These are phyloP conservation scores for Fusarium sp. DNA, from an alignment of 2,329 filamentous ascomycete species.

Conservation along the genomic window DNA sequence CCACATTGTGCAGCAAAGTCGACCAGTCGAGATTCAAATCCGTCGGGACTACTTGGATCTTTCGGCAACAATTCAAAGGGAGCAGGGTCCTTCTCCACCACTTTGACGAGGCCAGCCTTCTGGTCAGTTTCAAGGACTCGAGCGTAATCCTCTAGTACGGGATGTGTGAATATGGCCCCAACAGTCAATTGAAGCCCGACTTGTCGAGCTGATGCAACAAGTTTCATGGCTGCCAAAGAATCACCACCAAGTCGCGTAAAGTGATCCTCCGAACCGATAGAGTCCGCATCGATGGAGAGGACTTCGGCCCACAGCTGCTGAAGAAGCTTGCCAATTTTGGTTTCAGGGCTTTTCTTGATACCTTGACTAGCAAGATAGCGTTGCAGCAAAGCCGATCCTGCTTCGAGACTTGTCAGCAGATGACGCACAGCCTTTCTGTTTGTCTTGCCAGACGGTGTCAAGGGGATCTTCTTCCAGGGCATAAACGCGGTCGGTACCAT, in stretches of 20 bases:
- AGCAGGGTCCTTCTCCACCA: background rate
- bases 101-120: background rate
- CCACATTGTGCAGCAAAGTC: background rate
- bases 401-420: slow-evolving; percentile 2
- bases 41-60: background rate
- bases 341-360: background rate
- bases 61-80: background rate
- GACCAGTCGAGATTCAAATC: background rate
- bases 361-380: background rate
- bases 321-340: background rate
- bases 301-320: slow-evolving; percentile 1
- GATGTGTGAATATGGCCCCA: background rate
- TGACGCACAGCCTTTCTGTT: background rate
- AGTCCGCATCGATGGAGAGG: background rate
- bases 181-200: background rate
- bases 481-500: slow-evolving; percentile 16
- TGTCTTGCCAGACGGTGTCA: slow-evolving; percentile 6
- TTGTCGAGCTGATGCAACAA: slow-evolving; percentile 4
- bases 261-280: background rate
- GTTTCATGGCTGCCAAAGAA: background rate
- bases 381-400: background rate
- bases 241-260: slow-evolving; percentile 2
- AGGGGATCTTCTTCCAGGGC: slow-evolving; percentile 1
- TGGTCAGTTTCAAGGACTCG: background rate
- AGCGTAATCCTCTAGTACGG: background rate